Evolutionary conservation across 768 basidiomycete genomes (phyloP), one percentile per base, ranked within the genome.

Genomic region (Tricholoma sp.): DNA sequence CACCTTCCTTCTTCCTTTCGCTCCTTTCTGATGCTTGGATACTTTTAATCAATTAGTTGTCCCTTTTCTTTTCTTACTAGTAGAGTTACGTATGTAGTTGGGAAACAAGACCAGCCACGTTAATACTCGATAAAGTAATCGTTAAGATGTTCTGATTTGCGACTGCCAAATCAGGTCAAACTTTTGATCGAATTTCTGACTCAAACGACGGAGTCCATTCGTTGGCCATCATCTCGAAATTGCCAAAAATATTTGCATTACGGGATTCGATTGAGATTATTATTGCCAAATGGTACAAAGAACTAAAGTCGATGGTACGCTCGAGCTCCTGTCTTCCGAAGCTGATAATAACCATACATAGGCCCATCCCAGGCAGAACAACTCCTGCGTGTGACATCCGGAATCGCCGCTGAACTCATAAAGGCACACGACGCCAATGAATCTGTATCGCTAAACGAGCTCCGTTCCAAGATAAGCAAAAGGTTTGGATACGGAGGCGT

Each of bases 321-420:
- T 22, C 18, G 32, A 12, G 46, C 45, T n/a, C 39, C 49, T 12
- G 4, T 5, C 22, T n/a, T 29, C 19, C n/a, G 11, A 6, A 14
- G 27, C 19, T 57, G 6, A 19, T 12, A 59, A 4, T 53, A 59
- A 18, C 22, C 39, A 32, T 16, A 50, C 55, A 9, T 55, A 79
- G 88, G 86, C 19, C 89, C 87, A 14, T 94, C 92, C 0, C 94
- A 98, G 72, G 89, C 94, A 5, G 97, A 98, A 71, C 79, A 83
- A 35, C 82, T 98, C 46, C 80, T 99, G 29, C 85, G 94, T 54
- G 91, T 93, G 54, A 96, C 94, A 11, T 92, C 95, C 3, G 91
- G 92, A 21, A 97, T 99, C 64, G 97, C 97, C 19, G 84, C 91
- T 62, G 92, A 95, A 67, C 82, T 99, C 61, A 94, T 98, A 67